phyloP scores from a whole-genome alignment of 2,329 filamentous ascomycete species.

The Raffaelea albimanens region DNA sequence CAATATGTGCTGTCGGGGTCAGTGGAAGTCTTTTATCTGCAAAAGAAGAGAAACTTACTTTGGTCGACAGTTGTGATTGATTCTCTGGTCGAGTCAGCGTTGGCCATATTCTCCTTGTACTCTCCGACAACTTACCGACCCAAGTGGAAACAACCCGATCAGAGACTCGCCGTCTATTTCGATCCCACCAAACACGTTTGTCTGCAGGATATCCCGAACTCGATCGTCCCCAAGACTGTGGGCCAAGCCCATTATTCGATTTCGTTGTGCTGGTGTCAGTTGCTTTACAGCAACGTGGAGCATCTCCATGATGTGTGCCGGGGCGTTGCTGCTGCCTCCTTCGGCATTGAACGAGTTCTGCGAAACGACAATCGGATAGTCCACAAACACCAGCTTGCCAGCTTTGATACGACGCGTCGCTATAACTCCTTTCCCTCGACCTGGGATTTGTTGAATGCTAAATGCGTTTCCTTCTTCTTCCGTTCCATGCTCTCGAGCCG shows the following conservation, averaged over 20 bases:
- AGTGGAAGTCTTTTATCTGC: not conserved
- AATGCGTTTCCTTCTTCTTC: conserved; percentile 2
- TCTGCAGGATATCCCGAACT: conserved; percentile 15
- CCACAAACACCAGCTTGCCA: conserved; percentile 14
- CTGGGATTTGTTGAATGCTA: conserved; percentile 19
- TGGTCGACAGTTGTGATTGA: conserved; percentile 17
- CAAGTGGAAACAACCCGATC: conserved; percentile 14
- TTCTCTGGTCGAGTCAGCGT: conserved; percentile 10
- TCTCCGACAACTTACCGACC: conserved; percentile 12
- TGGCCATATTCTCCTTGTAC: not conserved
- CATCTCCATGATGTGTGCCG: conserved; percentile 9
- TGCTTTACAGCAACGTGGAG: conserved; percentile 12
- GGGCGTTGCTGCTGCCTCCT: not conserved
- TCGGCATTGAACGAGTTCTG: conserved; percentile 12
- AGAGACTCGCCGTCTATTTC: conserved; percentile 16
- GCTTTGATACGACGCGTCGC: conserved; percentile 9
- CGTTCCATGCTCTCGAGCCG: not conserved
- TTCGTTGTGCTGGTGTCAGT: conserved; percentile 9
- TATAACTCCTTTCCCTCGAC: conserved; percentile 14
- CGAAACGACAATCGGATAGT: conserved; percentile 13
- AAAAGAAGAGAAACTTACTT: conserved; percentile 11
- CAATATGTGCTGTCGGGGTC: conserved; percentile 12
- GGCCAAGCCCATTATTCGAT: conserved; percentile 10
- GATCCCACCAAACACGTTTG: conserved; percentile 17
- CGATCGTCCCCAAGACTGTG: conserved; percentile 9